Evolutionary conservation across 2,329 filamentous ascomycete species (phyloP).

Genomic region (Cercospora sp.): DNA sequence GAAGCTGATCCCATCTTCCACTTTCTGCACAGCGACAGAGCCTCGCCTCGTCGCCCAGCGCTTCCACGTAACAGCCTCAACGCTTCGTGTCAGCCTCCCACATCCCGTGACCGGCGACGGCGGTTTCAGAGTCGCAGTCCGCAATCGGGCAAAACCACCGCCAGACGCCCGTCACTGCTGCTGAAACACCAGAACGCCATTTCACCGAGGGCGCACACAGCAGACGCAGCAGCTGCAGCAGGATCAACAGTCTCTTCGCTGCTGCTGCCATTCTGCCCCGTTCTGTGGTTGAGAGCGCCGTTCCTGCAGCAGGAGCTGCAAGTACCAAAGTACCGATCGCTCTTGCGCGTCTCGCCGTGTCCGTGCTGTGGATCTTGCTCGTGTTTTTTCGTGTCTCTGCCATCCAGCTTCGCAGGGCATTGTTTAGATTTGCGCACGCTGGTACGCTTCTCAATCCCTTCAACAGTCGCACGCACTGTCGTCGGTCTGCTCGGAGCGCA

Average conservation of each 20-base stretch:
- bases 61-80: background rate
- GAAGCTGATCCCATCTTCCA: background rate
- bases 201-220: background rate
- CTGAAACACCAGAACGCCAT: background rate
- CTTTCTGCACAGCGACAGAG: background rate
- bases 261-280: background rate
- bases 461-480: background rate
- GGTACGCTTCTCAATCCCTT: background rate
- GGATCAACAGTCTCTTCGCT: background rate
- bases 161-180: background rate
- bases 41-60: background rate
- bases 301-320: background rate
- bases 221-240: background rate
- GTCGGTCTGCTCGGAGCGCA: background rate
- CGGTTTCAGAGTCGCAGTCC: background rate
- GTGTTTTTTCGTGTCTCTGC: background rate
- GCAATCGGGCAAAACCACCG: background rate
- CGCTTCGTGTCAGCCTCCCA: background rate
- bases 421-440: background rate
- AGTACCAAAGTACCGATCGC: background rate
- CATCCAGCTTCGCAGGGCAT: background rate
- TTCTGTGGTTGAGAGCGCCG: background rate
- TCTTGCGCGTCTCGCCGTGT: background rate
- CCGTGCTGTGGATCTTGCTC: background rate
- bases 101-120: background rate